Conservation (phyloP, 371 early-diverging fungal genomes). For the Rhizopus delemar region DNA sequence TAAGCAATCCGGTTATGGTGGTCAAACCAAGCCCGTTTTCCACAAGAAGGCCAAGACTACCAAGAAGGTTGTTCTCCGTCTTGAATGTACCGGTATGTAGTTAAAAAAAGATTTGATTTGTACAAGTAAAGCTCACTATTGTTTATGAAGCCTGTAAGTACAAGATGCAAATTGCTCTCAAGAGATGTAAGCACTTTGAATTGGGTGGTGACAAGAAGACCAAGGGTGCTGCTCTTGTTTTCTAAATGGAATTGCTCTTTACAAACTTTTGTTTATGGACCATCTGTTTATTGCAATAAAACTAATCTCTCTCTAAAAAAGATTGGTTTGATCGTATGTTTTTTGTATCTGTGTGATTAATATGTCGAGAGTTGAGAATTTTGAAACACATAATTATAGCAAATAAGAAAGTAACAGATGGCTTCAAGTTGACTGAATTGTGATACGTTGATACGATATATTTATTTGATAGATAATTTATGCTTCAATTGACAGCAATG, state of each 20-base stretch:
- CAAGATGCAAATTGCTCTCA: slow-evolving; percentile 91
- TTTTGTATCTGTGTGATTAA: too few species aligned
- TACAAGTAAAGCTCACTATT: too few species aligned
- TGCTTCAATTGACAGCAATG: slow-evolving; percentile 38
- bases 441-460: neutral
- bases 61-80: slow-evolving; percentile 98
- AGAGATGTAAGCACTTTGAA: slow-evolving; percentile 99
- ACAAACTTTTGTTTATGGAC: neutral
- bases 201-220: slow-evolving; percentile 98
- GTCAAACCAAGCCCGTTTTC: slow-evolving; percentile 99
- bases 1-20: slow-evolving; percentile 95
- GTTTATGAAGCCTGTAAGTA: slow-evolving; percentile 80
- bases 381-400: too few species aligned
- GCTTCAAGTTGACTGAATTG: slow-evolving; percentile 49
- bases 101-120: neutral
- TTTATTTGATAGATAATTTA: slow-evolving; percentile 11
- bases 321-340: slow-evolving; percentile 55
- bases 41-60: slow-evolving; percentile 96
- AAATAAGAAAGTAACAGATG: slow-evolving; percentile 57
- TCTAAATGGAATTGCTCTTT: slow-evolving; percentile 45
- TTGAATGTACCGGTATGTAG: slow-evolving; percentile 82
- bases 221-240: slow-evolving; percentile 72
- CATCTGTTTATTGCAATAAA: neutral
- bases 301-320: slow-evolving; percentile 30
- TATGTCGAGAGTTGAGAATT: too few species aligned